Conservation (phyloP, 768 basidiomycete species). For the Phylloporus scabripes region DNA sequence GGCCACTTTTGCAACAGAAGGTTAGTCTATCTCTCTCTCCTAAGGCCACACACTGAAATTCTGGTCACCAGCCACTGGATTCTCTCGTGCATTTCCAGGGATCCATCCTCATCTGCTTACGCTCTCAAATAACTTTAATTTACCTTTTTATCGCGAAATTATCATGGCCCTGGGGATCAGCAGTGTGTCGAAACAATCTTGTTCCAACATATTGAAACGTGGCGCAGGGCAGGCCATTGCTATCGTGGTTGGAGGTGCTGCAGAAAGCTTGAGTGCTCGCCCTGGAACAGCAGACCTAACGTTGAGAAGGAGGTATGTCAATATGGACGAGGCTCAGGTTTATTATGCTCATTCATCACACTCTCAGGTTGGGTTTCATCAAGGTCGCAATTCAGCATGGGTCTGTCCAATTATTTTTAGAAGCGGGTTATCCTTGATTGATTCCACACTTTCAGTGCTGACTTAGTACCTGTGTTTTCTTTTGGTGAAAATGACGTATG, state of each 20-base stretch:
- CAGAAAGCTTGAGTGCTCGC: constrained; percentile 88
- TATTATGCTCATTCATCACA: not conserved
- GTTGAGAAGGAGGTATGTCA: constrained; percentile 54
- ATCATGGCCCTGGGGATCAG: constrained; percentile 83
- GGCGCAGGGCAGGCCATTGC: constrained; percentile 72
- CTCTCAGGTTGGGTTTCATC: constrained; percentile 80
- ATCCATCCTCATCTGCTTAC: constrained; percentile 93
- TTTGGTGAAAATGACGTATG: constrained; percentile 97
- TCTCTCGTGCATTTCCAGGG: constrained; percentile 85
- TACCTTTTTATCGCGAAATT: constrained; percentile 93
- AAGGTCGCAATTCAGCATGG: constrained; percentile 89
- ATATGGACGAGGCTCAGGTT: not conserved
- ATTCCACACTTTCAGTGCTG: constrained; percentile 52
- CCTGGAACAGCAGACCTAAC: constrained; percentile 96
- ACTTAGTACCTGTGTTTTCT: constrained; percentile 95
- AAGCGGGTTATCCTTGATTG: not conserved
- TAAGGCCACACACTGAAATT: not conserved
- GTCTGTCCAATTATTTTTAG: constrained; percentile 34
- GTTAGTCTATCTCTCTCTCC: constrained; percentile 33
- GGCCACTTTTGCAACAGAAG: constrained; percentile 95
- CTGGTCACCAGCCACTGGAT: constrained; percentile 67
- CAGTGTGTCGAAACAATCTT: constrained; percentile 87
- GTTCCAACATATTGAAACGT: constrained; percentile 72
- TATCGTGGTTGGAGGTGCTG: constrained; percentile 95
- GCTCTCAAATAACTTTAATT: constrained; percentile 79